Evolutionary conservation across 768 basidiomycete genomes (phyloP).

Genomic region (Suillus americanus): DNA sequence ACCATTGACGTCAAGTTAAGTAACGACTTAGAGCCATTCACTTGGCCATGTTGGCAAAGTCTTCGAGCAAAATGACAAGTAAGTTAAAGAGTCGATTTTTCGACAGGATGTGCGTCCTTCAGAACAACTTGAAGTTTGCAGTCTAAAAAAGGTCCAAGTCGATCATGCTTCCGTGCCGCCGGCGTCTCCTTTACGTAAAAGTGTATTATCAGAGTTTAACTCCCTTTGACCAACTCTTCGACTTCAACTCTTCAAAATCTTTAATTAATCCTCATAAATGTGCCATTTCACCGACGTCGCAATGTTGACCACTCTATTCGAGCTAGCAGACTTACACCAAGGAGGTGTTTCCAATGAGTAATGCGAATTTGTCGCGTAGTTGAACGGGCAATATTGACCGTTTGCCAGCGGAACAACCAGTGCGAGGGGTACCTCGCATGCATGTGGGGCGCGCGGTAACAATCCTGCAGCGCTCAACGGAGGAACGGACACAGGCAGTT

Average conservation of each 20-base stretch:
- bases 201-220: neutral
- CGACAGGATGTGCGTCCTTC: neutral
- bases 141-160: no score
- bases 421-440: neutral
- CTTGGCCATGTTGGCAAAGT: no score
- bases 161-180: neutral
- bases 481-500: neutral
- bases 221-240: neutral
- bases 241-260: neutral
- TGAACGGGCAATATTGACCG: neutral
- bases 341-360: neutral
- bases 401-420: neutral
- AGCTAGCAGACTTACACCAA: neutral
- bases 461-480: neutral
- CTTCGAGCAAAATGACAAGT: no score
- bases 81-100: neutral
- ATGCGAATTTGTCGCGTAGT: neutral
- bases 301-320: neutral
- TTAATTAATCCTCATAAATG: neutral
- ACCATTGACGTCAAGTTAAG: no score
- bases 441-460: neutral
- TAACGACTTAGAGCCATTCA: no score
- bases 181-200: neutral
- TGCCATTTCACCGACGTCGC: neutral
- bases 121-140: no score